phyloP scores from a whole-genome alignment of 2,329 filamentous ascomycete species.

The Fusarium paranaense region DNA sequence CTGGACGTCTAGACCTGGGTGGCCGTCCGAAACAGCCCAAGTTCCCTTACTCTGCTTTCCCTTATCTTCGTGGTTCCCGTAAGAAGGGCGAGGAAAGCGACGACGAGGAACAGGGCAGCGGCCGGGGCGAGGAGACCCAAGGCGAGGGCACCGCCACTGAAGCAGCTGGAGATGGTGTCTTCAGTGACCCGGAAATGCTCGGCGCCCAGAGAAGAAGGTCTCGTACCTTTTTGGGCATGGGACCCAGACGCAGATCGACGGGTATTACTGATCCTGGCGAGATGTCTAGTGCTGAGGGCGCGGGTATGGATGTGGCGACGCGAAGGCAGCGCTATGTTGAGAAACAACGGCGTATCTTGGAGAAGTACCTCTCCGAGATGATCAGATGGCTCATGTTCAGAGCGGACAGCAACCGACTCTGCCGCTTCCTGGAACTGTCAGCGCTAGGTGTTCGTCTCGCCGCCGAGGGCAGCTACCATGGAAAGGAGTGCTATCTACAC shows the following conservation, averaged over 20 bases:
- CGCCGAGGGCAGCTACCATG: conserved; percentile 95
- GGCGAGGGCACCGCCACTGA: conserved; percentile 70
- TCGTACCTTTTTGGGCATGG: conserved; percentile 64
- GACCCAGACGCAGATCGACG: conserved; percentile 62
- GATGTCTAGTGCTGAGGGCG: conserved; percentile 54
- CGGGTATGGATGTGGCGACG: conserved; percentile 59
- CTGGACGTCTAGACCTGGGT: conserved; percentile 73
- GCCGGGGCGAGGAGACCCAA: conserved; percentile 57
- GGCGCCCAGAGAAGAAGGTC: conserved; percentile 59
- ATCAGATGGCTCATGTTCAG: conserved; percentile 97
- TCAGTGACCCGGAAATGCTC: conserved; percentile 50
- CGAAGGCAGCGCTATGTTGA: conserved; percentile 75
- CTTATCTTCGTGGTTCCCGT: conserved; percentile 85
- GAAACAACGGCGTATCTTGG: conserved; percentile 84
- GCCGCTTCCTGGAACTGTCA: conserved; percentile 95
- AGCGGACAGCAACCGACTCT: conserved; percentile 93
- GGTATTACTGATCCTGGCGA: conserved; percentile 60
- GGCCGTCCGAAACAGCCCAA: conserved; percentile 83
- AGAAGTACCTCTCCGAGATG: conserved; percentile 92
- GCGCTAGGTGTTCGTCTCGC: conserved; percentile 93
- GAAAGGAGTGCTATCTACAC: conserved; percentile 93
- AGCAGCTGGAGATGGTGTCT: conserved; percentile 67
- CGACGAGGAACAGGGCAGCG: conserved; percentile 69
- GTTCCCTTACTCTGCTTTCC: conserved; percentile 90
- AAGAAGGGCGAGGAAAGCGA: conserved; percentile 84